phyloP scores from a whole-genome alignment of 139 green algal genomes.

The Chlamydomonas sphaeroides region DNA sequence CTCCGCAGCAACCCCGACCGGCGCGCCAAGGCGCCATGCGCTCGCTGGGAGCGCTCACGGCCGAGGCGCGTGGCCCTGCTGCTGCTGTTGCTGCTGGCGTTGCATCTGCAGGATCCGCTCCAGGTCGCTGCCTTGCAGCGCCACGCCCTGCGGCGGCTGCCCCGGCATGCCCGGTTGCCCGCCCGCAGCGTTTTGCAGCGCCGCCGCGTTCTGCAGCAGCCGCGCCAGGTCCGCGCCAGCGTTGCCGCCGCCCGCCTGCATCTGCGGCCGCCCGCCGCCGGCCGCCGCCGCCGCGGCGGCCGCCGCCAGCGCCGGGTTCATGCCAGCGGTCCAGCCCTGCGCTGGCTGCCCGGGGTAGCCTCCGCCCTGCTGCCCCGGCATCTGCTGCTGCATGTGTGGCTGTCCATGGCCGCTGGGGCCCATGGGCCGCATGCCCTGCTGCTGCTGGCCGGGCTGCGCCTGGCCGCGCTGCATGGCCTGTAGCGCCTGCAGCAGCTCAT shows the following conservation, averaged over 20 bases:
- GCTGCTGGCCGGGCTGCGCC: background rate
- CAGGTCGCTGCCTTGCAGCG: constrained; percentile 19
- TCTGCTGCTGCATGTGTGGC: background rate
- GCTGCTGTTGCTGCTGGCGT: constrained; percentile 9
- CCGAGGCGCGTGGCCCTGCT: background rate
- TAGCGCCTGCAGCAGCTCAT: background rate
- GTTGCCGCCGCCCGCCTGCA: background rate
- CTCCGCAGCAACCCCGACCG: too few relatives aligned
- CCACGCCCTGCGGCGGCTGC: background rate
- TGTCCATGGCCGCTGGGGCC: too few relatives aligned
- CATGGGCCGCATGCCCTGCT: too few relatives aligned
- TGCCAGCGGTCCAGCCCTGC: background rate
- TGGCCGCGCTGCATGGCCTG: background rate
- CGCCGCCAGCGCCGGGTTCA: constrained; percentile 15
- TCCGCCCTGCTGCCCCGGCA: background rate
- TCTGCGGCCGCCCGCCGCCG: background rate
- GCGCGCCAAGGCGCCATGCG: too few relatives aligned
- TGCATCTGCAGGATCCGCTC: constrained; percentile 29
- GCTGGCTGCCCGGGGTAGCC: background rate
- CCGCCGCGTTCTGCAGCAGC: constrained; percentile 4
- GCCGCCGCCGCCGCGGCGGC: background rate
- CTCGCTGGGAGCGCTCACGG: background rate
- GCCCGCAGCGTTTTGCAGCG: background rate
- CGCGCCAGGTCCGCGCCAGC: background rate
- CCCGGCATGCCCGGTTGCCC: background rate